Conservation (phyloP, 2,329 filamentous ascomycete genomes). For the Acrocalymma vagum region DNA sequence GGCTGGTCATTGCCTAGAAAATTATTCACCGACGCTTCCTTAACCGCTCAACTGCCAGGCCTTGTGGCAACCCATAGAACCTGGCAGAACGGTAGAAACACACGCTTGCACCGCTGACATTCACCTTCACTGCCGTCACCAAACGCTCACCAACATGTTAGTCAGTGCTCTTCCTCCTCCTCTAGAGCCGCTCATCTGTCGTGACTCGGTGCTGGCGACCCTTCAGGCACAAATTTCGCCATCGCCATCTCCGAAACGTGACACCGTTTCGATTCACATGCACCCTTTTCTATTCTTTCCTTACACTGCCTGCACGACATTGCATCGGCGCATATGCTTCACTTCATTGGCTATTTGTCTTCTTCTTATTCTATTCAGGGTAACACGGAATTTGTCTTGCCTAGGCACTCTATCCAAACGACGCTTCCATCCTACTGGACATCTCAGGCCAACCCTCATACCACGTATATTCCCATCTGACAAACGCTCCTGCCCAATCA, state of each 20-base stretch:
- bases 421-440: too few species aligned
- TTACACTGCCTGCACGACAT: constrained; percentile 27
- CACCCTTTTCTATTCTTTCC: constrained; percentile 19
- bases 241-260: constrained; percentile 17
- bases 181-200: too few species aligned
- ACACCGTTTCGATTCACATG: constrained; percentile 24
- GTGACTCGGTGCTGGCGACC: too few species aligned
- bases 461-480: too few species aligned
- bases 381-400: too few species aligned
- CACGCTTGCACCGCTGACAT: constrained; percentile 28
- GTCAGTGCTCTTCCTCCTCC: constrained; percentile 16
- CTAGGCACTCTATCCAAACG: too few species aligned
- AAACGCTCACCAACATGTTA: constrained; percentile 24
- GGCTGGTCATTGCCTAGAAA: constrained; percentile 32
- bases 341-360: too few species aligned
- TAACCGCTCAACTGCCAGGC: constrained; percentile 23
- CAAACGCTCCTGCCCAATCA: constrained; percentile 46
- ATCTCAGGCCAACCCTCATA: too few species aligned
- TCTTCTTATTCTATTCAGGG: too few species aligned
- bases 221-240: too few species aligned
- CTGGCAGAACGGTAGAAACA: constrained; percentile 29
- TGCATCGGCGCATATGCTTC: constrained; percentile 4
- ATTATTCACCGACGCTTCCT: constrained; percentile 39
- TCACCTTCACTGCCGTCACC: constrained; percentile 17
- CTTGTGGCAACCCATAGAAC: constrained; percentile 43